Evolutionary conservation across 495 filamentous ascomycete genomes (phyloP), one percentile per base, ranked within the genome.

Genomic region (Daldinia caldariorum): DNA sequence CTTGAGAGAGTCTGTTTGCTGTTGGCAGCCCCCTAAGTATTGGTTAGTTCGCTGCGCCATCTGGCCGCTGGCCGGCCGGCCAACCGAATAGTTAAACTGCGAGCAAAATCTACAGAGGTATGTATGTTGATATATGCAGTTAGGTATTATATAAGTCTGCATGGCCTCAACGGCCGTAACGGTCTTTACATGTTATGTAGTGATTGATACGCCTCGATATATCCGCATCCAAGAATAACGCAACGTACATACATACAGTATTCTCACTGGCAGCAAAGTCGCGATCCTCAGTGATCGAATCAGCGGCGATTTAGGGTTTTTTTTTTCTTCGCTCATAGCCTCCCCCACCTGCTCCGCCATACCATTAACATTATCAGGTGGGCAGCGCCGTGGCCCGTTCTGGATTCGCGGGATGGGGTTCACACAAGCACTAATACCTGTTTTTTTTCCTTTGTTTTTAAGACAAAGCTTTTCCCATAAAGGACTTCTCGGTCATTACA

Each of bases 231-330:
- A 50, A 43, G n/a, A 29, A 50, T 37, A 37, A 56, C 37, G 18
- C 60, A 47, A 4, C 43, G 18, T 22, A 47, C 1, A 10, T 20
- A 20, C 4, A 16, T 37, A 37, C 34, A n/a, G n/a, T n/a, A n/a
- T n/a, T 35, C 34, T 35, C 34, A 6, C 34, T 35, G 9, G 9
- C 9, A 35, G 34, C 34, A 22, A 47, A 47, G 18, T 47, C 43
- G 43, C 3, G 68, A 62, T 71, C 62, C 58, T 43, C 26, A 8
- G 35, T 31, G 58, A 62, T 58, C 68, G 58, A 71, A 71, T 71
- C 50, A 71, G 65, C 50, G 13, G 13, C 22, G 12, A 10, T 20
- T 4, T 26, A 26, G 26, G 1, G 3, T n/a, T 20, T 26, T 16
- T 47, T 20, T 10, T 22, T 4, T 8, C 49, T 32, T 51, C 22